phyloP scores from a whole-genome alignment of 257 asterid genomes.

The Jacaranda copaia region DNA sequence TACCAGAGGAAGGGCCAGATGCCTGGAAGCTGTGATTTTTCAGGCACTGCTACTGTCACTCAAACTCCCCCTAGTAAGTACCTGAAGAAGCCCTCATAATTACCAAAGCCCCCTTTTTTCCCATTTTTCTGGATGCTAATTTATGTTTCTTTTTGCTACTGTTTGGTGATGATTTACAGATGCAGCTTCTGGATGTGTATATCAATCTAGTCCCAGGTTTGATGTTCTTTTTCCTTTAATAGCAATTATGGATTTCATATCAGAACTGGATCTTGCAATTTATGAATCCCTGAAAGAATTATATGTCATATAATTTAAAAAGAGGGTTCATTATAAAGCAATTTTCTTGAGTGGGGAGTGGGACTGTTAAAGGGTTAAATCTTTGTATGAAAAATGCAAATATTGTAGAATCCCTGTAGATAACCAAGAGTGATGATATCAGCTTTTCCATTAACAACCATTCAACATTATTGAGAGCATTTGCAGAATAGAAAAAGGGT shows the following conservation, averaged over 20 bases:
- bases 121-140: neutral
- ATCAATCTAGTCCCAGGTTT: conserved; percentile 73
- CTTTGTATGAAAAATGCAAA: neutral
- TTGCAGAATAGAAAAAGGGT: neutral
- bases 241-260: neutral
- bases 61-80: conserved; percentile 59
- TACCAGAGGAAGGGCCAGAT: conserved; percentile 63
- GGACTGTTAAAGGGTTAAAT: neutral
- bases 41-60: conserved; percentile 57
- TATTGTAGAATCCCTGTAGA: neutral
- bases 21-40: conserved; percentile 72
- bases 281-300: conserved; percentile 1
- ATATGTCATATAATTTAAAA: too few relatives aligned
- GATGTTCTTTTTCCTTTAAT: conserved; percentile 5
- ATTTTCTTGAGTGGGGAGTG: neutral
- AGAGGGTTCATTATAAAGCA: neutral
- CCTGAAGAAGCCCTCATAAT: neutral
- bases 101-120: too few relatives aligned
- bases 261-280: conserved; percentile 33
- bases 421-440: conserved; percentile 21
- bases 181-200: conserved; percentile 59
- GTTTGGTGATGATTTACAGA: conserved; percentile 44
- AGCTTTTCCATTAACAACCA: neutral
- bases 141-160: neutral
- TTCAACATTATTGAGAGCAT: neutral